Base-by-base conservation (phyloP, 345 rosid genomes). In the Populus nigra region DNA sequence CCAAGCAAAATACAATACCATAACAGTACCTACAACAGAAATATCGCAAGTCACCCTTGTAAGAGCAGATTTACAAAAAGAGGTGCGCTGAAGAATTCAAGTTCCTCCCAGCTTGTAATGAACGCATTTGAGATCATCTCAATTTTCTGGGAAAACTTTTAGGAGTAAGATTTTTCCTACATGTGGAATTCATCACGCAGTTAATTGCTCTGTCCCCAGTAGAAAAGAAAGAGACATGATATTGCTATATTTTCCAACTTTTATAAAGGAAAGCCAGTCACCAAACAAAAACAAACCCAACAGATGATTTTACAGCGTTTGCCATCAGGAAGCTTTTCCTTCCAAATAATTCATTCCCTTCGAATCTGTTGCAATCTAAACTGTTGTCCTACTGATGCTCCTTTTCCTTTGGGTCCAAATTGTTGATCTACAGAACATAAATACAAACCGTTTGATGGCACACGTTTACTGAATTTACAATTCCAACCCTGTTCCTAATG, bases 391-490 rank as follows among this genome's bases (percentile, higher is more conserved):
- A 72, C 65, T 23, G 55, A 38, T 39, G 50, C 41, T 3, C 7
- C 49, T 61, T 66, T 38, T 59, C 31, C 22, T 39, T 4, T 25
- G 15, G 12, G 23, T 62, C 61, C 71, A 15, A 9, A 77, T 29
- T 59, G 33, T 69, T 53, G 16, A 38, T 2, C 43, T 73, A 53
- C n/a, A 22, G 8, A 70, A 77, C 69, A 11, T 49, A 15, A 18
- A 67, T 53, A 66, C 81, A 72, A 67, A 67, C 72, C 35, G 22
- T 39, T 65, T 4, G 3, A 25, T 49, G 49, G 62, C 73, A 50
- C 61, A 72, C 76, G 73, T 72, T 47, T 78, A 76, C 69, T 15
- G 17, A 53, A 31, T 61, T 36, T 77, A 78, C 77, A 33, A 25
- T 12, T 23, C 27, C 55, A 72, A 49, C 41, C 72, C 33, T 23